These are phyloP conservation scores for Lasiosphaeria ovina DNA, from an alignment of 495 filamentous ascomycete species.

Conservation along the genomic window DNA sequence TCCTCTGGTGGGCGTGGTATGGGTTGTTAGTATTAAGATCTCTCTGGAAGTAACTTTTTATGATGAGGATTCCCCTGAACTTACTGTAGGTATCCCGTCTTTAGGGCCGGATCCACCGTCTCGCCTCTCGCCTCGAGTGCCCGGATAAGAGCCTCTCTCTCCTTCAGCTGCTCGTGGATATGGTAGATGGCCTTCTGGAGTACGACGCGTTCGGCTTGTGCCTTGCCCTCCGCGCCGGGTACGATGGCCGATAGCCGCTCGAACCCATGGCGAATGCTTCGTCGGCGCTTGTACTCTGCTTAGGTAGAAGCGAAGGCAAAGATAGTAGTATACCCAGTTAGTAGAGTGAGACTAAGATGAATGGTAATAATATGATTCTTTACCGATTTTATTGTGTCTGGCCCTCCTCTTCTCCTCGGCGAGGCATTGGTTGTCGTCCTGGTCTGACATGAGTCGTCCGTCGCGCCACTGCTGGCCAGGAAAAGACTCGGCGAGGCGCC, in stretches of 20 bases:
- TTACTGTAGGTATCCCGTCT: constrained; percentile 24
- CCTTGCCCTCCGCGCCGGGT: constrained; percentile 81
- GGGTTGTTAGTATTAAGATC: too few relatives aligned
- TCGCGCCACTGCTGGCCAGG: background rate
- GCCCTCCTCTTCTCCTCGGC: constrained; percentile 86
- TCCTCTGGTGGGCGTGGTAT: too few relatives aligned
- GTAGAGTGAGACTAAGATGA: background rate
- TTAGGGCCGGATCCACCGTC: constrained; percentile 16
- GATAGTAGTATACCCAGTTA: too few relatives aligned
- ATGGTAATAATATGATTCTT: constrained; percentile 1
- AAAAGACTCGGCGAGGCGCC: too few relatives aligned
- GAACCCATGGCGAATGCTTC: constrained; percentile 82
- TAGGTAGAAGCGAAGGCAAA: background rate
- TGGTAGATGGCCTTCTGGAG: constrained; percentile 72
- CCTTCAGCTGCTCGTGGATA: constrained; percentile 62
- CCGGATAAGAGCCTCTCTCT: constrained; percentile 57
- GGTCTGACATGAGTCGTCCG: background rate
- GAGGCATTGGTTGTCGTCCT: constrained; percentile 59
- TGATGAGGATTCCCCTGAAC: constrained; percentile 1
- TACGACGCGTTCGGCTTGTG: constrained; percentile 80
- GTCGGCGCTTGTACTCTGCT: constrained; percentile 80
- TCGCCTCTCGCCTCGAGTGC: constrained; percentile 24
- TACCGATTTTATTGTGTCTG: constrained; percentile 79
- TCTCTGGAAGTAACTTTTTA: background rate
- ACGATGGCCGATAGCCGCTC: constrained; percentile 80